Conservation (phyloP, 257 asterid species). For the Coffea canephora region DNA sequence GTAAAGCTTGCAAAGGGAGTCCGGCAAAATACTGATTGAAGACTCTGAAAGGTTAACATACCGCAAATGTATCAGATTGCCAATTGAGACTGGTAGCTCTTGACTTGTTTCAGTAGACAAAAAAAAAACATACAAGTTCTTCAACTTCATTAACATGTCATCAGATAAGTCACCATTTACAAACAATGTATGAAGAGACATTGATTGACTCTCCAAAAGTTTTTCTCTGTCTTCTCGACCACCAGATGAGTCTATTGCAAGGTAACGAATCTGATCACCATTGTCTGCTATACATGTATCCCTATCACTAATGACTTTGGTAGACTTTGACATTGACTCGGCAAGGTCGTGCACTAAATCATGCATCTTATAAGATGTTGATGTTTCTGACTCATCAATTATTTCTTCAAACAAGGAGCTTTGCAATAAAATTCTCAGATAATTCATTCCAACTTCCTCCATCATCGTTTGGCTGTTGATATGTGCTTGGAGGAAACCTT, state of each 20-base stretch:
- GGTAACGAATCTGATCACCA: not conserved
- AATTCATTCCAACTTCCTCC: constrained; percentile 10
- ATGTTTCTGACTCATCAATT: not conserved
- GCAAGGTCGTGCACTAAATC: constrained; percentile 41
- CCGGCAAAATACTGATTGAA: not conserved
- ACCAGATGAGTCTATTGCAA: not conserved
- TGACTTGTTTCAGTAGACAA: not conserved
- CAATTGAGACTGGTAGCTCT: not conserved
- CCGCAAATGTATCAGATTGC: constrained; percentile 16
- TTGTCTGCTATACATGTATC: not conserved
- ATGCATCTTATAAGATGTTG: constrained; percentile 18
- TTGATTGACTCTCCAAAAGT: not conserved
- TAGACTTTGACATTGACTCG: constrained; percentile 7
- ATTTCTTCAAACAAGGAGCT: constrained; percentile 24
- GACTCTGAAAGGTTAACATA: no score
- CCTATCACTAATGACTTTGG: not conserved
- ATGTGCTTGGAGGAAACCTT: no score
- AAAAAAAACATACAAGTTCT: constrained; percentile 1
- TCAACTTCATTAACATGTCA: not conserved
- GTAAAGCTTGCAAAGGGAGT: constrained; percentile 23
- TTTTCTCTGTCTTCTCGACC: no score
- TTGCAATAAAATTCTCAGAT: constrained; percentile 23
- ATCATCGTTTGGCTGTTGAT: not conserved
- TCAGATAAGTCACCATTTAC: not conserved
- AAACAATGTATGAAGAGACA: not conserved